Evolutionary conservation across 1,139 yeast genomes (phyloP).

Genomic region (Magnusiomyces starmeri): DNA sequence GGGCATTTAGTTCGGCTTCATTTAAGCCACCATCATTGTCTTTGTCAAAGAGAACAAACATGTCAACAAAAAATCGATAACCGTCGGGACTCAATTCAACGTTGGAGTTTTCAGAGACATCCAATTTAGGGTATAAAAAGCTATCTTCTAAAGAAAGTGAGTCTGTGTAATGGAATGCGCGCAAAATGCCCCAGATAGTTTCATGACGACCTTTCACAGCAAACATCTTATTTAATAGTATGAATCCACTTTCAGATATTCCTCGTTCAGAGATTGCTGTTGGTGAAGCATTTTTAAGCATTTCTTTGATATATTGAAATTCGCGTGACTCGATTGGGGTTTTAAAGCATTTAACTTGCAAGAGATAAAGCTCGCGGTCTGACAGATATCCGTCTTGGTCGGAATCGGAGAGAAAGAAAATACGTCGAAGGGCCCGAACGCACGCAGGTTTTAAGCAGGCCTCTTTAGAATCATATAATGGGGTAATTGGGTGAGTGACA

Average conservation of each 20-base stretch:
- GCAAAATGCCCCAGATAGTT: constrained; percentile 87
- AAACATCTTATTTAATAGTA: constrained; percentile 66
- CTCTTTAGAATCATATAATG: constrained; percentile 86
- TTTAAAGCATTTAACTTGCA: constrained; percentile 73
- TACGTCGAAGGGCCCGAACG: constrained; percentile 63
- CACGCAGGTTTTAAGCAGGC: constrained; percentile 76
- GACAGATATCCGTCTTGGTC: constrained; percentile 83
- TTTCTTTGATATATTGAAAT: constrained; percentile 42
- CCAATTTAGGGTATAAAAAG: constrained; percentile 68
- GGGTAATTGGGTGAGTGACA: constrained; percentile 88
- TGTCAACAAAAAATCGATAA: constrained; percentile 80
- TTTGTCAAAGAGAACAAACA: constrained; percentile 77
- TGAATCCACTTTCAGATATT: constrained; percentile 66
- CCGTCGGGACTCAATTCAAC: constrained; percentile 94
- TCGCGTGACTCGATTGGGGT: constrained; percentile 49
- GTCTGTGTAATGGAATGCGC: constrained; percentile 86
- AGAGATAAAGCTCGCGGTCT: constrained; percentile 56
- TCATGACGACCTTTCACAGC: constrained; percentile 93
- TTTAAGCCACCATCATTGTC: constrained; percentile 94
- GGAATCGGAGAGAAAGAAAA: constrained; percentile 76
- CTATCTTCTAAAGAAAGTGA: constrained; percentile 77
- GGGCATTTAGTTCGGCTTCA: constrained; percentile 54
- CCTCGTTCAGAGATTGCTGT: constrained; percentile 39
- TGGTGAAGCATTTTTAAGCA: constrained; percentile 22
- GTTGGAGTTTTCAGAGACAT: constrained; percentile 68